Evolutionary conservation across 2,329 filamentous ascomycete genomes (phyloP), one percentile per base, ranked within the genome.

Genomic region (Leptographium radiaticola): DNA sequence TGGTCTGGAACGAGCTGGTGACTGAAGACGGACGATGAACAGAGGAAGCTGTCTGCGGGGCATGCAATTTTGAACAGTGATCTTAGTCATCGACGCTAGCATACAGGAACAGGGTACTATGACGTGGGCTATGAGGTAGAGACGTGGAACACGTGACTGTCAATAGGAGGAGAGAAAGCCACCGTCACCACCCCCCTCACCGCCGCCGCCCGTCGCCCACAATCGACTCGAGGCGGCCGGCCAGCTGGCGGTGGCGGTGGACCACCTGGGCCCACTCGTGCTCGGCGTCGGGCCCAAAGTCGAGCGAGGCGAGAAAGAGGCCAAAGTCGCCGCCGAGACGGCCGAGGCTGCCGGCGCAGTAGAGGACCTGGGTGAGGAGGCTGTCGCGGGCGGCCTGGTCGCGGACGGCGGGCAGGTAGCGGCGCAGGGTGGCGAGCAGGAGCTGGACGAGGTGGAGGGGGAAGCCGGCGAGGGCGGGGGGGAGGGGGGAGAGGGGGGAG

Each of bases 271-370:
- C 86, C 90, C 90, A 96, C 68, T 95, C 83, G 57, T 77, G 71
- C 50, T 79, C 74, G 1, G 74, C 75, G 25, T 70, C 70, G 30
- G 66, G 65, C 16, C 63, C 72, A 61, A 60, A 64, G 57, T 65
- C 74, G 45, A 79, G 71, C 53, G 76, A 79, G 38, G 89, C 88
- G 55, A 97, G 75, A 59, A 96, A 80, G 72, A 95, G 79, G 54
- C 90, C 86, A 68, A 98, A 98, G 66, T 98, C 93, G 1, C 88
- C 90, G 2, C 93, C 93, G 0, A 97, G 71, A 48, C 93, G 79
- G 0, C 91, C 91, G 49, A 98, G 71, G 68, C 90, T 96, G 47
- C 89, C 87, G 0, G 91, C 90, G 62, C 89, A 95, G 68, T 96
- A 97, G 10, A 97, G 71, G 0, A 96, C 87, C 66, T 97, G 91